Evolutionary conservation across 2,329 filamentous ascomycete species (phyloP), one percentile per base, ranked within the genome.

Genomic region (Acephala macrosclerotiorum): DNA sequence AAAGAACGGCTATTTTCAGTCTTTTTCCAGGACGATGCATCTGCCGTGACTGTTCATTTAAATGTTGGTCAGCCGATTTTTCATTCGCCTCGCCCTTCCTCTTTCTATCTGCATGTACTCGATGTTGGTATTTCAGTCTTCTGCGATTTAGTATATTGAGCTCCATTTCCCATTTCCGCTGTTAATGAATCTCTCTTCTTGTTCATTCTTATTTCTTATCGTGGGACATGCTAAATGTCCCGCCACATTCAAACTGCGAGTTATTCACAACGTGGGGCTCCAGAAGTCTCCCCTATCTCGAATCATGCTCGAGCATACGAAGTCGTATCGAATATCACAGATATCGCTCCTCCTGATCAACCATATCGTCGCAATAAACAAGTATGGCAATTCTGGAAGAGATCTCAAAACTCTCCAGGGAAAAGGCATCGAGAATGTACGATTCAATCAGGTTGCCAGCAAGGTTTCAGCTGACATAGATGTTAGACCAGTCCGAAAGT

Each of bases 51-150:
- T 16, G 3, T 42, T 5, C 9, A 33, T 33, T 33, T 33, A 33
- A 33, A 33, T 9, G 29, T 33, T 4, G 29, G 29, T 5, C 29
- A 33, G 29, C 29, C 29, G 9, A 33, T 33, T 9, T 33, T 9
- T 33, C 29, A n/a, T n/a, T n/a, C n/a, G n/a, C n/a, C 14, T 42
- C 38, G 12, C 14, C 38, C 38, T 42, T 3, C 18, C 38, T n/a
- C 38, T 42, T n/a, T 5, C 12, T n/a, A 42, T 42, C 25, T 36
- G 57, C 57, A 26, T 14, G 18, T 45, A 2, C 25, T 18, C 9
- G 4, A 40, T 61, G 63, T 65, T 65, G 58, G 63, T 60, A 58
- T 61, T 63, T 63, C 60, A 58, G n/a, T n/a, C 16, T 14, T 20
- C 38, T 42, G 38, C 38, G 12, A 42, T 42, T 4, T 16, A 42